phyloP scores from a whole-genome alignment of 345 rosid species.

The Acer yangbiense region DNA sequence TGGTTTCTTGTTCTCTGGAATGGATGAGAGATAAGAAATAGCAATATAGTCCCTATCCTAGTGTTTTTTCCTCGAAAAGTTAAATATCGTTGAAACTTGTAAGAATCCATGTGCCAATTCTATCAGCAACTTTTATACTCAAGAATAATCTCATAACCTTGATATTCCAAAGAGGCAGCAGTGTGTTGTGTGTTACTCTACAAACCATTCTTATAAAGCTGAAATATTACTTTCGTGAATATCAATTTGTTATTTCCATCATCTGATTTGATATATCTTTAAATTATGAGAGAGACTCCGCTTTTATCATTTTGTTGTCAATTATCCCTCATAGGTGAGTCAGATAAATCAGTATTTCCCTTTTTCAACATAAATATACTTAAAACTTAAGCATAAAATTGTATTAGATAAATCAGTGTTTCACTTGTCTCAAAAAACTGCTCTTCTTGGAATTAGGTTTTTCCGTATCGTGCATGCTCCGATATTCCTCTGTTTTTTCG shows the following conservation, averaged over 20 bases:
- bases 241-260: not conserved
- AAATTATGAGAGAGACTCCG: not conserved
- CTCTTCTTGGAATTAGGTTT: slow-evolving; percentile 41
- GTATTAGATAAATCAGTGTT: not conserved
- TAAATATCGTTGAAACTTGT: not conserved
- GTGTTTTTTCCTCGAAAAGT: not conserved
- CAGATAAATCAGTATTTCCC: not conserved
- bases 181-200: not conserved
- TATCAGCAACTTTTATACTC: not conserved
- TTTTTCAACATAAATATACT: not conserved
- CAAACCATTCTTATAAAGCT: not conserved
- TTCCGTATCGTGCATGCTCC: slow-evolving; percentile 87
- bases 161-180: not conserved
- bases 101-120: not conserved
- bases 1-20: not conserved
- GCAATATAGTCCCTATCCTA: no score
- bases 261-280: not conserved
- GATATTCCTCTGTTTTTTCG: slow-evolving; percentile 64
- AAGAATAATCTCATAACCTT: not conserved
- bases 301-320: not conserved
- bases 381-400: not conserved
- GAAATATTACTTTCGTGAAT: not conserved
- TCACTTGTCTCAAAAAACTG: not conserved
- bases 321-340: not conserved
- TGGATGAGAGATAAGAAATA: not conserved